Evolutionary conservation across 2,329 filamentous ascomycete species (phyloP).

Genomic region (Scedosporium apiospermum): DNA sequence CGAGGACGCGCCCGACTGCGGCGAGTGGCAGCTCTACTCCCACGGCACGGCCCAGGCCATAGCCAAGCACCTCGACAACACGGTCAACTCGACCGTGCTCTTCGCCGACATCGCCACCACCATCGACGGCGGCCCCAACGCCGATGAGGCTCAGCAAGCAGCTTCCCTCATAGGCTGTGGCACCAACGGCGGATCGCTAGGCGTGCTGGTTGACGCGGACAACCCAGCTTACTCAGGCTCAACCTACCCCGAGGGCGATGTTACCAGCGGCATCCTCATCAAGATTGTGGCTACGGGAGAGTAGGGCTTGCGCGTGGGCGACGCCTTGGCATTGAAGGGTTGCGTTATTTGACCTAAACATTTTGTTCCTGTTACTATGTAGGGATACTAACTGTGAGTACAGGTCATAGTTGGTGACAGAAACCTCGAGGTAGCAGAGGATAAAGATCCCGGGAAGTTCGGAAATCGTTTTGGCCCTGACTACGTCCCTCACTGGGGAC

Average conservation of each 20-base stretch:
- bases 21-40: slow-evolving; percentile 13
- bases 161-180: slow-evolving; percentile 17
- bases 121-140: slow-evolving; percentile 13
- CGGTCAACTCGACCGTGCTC: slow-evolving; percentile 11
- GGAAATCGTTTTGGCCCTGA: too few relatives aligned
- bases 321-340: too few relatives aligned
- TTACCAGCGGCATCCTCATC: slow-evolving; percentile 8
- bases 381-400: too few relatives aligned
- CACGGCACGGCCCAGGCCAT: too few relatives aligned
- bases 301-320: too few relatives aligned
- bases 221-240: slow-evolving; percentile 3
- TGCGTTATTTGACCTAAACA: too few relatives aligned
- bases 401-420: too few relatives aligned
- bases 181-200: slow-evolving; percentile 13
- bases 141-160: slow-evolving; percentile 1
- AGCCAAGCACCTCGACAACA: slow-evolving; percentile 6
- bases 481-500: too few relatives aligned
- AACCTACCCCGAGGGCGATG: slow-evolving; percentile 2
- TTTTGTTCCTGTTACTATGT: too few relatives aligned
- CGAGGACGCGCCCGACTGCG: slow-evolving; percentile 10
- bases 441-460: too few relatives aligned
- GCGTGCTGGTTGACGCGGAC: slow-evolving; percentile 8
- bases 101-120: slow-evolving; percentile 15
- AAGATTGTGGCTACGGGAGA: slow-evolving; percentile 12
- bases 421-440: too few relatives aligned